A percentile compares a stretch with the other conserved stretches of the same genome.
Evolutionary conservation across 2,329 filamentous ascomycete species (phyloP).

Genomic region (Botryotinia calthae): DNA sequence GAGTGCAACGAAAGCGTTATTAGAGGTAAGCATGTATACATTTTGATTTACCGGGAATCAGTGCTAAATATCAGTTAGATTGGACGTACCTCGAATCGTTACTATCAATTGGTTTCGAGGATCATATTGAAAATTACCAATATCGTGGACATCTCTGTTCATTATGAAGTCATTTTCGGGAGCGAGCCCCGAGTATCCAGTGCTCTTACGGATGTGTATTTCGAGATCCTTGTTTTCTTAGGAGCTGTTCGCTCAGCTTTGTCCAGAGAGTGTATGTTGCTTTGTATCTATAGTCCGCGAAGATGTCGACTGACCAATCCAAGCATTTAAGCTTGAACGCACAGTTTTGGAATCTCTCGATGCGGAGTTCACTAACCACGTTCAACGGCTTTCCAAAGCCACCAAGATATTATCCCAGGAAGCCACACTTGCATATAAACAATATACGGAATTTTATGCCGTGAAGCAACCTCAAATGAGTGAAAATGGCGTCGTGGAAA

Average conservation of each 20-base stretch:
- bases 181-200: conserved; percentile 8
- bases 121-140: conserved; percentile 1
- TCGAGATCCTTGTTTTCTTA: conserved; percentile 11
- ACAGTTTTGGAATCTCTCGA: conserved; percentile 13
- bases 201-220: conserved; percentile 15
- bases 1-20: conserved; percentile 4
- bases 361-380: conserved; percentile 2
- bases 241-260: conserved; percentile 4
- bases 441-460: not conserved
- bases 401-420: conserved; percentile 8
- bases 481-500: not conserved
- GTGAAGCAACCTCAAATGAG: not conserved
- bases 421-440: conserved; percentile 3
- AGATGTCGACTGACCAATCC: not conserved
- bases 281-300: not conserved
- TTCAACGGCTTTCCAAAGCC: conserved; percentile 10
- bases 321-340: conserved; percentile 18
- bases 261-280: conserved; percentile 12
- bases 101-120: conserved; percentile 10
- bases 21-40: conserved; percentile 6
- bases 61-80: conserved; percentile 1
- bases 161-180: conserved; percentile 14
- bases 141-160: conserved; percentile 9
- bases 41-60: not conserved
- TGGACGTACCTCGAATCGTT: conserved; percentile 14